phyloP scores from a whole-genome alignment of 768 basidiomycete species.

The Boletus rufocinnamomeus region DNA sequence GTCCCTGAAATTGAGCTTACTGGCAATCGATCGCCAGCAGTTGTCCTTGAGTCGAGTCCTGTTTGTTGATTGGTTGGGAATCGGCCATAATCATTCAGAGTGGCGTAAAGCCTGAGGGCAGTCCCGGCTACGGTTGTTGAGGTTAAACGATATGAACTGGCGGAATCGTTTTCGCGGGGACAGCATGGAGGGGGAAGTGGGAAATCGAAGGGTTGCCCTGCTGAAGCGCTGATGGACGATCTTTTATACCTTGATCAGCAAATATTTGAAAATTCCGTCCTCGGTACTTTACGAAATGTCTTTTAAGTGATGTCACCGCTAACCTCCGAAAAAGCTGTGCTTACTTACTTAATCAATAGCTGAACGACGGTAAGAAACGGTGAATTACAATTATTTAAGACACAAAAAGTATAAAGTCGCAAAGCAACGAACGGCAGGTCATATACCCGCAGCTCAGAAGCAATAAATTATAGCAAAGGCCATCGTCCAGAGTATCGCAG shows the following conservation, averaged over 20 bases:
- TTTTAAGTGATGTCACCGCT: constrained; percentile 3
- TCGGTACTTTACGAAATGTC: neutral
- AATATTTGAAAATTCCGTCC: too few relatives aligned
- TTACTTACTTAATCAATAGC: neutral
- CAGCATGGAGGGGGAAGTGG: neutral
- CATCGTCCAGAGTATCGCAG: neutral
- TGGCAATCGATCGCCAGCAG: neutral
- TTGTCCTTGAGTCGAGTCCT: neutral
- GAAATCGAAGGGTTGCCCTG: neutral
- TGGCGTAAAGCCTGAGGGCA: neutral
- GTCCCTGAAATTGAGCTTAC: neutral
- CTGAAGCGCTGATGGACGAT: neutral
- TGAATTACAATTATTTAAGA: neutral
- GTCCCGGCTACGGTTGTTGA: too few relatives aligned
- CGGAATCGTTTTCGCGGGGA: neutral
- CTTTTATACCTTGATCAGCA: neutral
- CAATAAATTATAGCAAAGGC: neutral
- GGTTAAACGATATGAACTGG: neutral
- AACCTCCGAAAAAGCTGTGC: neutral
- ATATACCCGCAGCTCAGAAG: neutral
- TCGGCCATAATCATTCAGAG: neutral
- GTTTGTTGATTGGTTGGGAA: neutral
- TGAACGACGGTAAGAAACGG: neutral
- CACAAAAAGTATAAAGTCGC: neutral
- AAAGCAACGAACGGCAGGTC: neutral